Evolutionary conservation across 2,329 filamentous ascomycete genomes (phyloP).

Genomic region (Pseudogymnoascus sp.): DNA sequence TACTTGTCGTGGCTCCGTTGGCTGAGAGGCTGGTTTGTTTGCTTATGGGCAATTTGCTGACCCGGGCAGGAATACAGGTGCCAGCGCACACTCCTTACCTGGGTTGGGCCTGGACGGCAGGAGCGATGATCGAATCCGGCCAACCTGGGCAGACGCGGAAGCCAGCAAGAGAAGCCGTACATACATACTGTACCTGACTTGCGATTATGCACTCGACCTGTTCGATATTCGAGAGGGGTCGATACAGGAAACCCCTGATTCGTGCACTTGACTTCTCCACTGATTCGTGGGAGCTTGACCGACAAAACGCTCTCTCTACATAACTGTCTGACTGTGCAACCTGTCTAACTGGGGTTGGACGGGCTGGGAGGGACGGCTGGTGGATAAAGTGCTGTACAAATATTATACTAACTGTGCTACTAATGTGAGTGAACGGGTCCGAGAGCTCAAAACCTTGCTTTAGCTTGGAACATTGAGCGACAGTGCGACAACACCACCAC

Average conservation of each 20-base stretch:
- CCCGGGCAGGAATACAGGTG: not conserved
- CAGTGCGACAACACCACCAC: not conserved
- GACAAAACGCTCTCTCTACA: not conserved
- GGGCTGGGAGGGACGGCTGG: not conserved
- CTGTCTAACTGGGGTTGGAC: not conserved
- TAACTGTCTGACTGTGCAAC: not conserved
- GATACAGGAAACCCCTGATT: not conserved
- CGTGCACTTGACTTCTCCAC: not conserved
- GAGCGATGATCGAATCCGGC: not conserved
- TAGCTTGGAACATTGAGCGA: constrained; percentile 1
- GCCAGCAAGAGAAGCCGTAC: not conserved
- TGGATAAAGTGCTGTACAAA: not conserved
- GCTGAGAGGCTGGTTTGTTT: not conserved
- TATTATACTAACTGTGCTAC: not conserved
- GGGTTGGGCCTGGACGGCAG: not conserved
- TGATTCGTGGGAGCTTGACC: constrained; percentile 4
- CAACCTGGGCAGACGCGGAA: not conserved
- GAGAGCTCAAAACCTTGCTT: not conserved
- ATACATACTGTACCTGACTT: not conserved
- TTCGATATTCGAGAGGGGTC: constrained; percentile 1
- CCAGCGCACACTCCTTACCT: not conserved
- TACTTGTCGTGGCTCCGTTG: not conserved
- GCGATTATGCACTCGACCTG: not conserved
- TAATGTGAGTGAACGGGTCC: not conserved
- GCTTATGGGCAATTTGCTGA: not conserved